Conservation (phyloP, 805 yeast genomes). For the Candida orba region DNA sequence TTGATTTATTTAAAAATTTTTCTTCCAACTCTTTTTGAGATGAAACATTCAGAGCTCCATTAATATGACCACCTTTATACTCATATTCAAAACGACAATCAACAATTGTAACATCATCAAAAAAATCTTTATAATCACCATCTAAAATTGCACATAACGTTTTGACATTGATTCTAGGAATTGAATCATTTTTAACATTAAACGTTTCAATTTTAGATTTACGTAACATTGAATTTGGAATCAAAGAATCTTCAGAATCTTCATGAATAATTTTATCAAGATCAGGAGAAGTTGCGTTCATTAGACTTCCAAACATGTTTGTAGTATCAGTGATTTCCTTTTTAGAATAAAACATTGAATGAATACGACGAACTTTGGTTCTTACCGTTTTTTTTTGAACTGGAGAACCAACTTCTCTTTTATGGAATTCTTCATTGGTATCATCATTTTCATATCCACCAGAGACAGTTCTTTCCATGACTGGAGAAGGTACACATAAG, state of each 20-base stretch:
- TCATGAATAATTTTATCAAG: slow-evolving; percentile 3
- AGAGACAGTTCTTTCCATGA: slow-evolving; percentile 11
- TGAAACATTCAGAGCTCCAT: slow-evolving; percentile 71
- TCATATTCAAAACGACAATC: slow-evolving; percentile 95
- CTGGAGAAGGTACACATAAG: slow-evolving; percentile 24
- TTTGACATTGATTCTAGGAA: slow-evolving; percentile 58
- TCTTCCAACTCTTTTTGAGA: slow-evolving; percentile 63
- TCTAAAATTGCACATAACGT: slow-evolving; percentile 52
- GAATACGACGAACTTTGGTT: slow-evolving; percentile 49
- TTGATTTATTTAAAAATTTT: slow-evolving; percentile 27
- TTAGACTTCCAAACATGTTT: slow-evolving; percentile 23
- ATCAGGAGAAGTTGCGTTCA: slow-evolving; percentile 14
- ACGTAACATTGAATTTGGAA: slow-evolving; percentile 15
- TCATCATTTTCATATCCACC: slow-evolving; percentile 3
- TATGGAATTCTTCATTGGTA: slow-evolving; percentile 10
- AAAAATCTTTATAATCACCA: slow-evolving; percentile 41
- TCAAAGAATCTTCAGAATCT: slow-evolving; percentile 6
- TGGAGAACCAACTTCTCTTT: slow-evolving; percentile 33
- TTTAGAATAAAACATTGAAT: slow-evolving; percentile 62
- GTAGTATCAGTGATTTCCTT: slow-evolving; percentile 36
- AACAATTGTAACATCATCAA: slow-evolving; percentile 43
- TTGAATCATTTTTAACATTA: slow-evolving; percentile 46
- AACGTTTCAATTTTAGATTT: slow-evolving; percentile 36
- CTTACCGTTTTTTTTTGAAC: slow-evolving; percentile 27
- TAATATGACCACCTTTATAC: slow-evolving; percentile 87